Base-by-base conservation (phyloP, 1,284 basidiomycete genomes). In the Retiboletus flavoniger region DNA sequence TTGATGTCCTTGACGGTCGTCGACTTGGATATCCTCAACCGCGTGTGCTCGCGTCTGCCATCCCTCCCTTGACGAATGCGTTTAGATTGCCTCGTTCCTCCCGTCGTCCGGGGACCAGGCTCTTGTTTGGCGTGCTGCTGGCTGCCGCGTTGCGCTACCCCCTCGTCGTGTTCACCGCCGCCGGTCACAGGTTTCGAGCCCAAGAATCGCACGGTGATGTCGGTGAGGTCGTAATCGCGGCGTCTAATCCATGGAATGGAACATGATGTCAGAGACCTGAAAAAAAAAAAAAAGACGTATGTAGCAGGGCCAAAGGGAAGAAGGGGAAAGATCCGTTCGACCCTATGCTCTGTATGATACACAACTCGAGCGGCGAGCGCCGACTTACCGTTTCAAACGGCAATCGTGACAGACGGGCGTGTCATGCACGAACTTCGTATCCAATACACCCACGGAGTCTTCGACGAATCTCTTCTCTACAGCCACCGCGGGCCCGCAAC, bases 1-100 rank as follows among this genome's bases (percentile, higher is more conserved):
- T 91, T 91, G 60, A 93, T 80, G 10, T 90, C 87, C 64, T 87
- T 91, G 51, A 93, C 76, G 0, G 85, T 84, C 60, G 81, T 89
- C 17, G 72, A 68, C 66, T 87, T 90, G 38, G 74, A 76, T 44
- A 92, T 77, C 13, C 69, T 77, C 46, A 91, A 66, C 57, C 71
- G 78, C 49, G 74, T 74, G 53, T 75, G 73, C 60, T 80, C 78
- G 7, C 75, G 78, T 42, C 76, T 70, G 53, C 44, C 44, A 13
- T 79, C 75, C 63, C 77, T 80, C 3, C 72, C 75, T 63, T 81
- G 78, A 46, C 82, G 80, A 41, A 90, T 74, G 28, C 88, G 82
- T 65, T 80, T 84, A 17, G 87, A 90, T 57, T 88, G 84, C 60
- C 87, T 76, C 65, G 67, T 67, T 60, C 70, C 71, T 17, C 59